These are phyloP conservation scores for Emmonsiellopsis sp. DNA, from an alignment of 2,329 filamentous ascomycete species.

Conservation along the genomic window DNA sequence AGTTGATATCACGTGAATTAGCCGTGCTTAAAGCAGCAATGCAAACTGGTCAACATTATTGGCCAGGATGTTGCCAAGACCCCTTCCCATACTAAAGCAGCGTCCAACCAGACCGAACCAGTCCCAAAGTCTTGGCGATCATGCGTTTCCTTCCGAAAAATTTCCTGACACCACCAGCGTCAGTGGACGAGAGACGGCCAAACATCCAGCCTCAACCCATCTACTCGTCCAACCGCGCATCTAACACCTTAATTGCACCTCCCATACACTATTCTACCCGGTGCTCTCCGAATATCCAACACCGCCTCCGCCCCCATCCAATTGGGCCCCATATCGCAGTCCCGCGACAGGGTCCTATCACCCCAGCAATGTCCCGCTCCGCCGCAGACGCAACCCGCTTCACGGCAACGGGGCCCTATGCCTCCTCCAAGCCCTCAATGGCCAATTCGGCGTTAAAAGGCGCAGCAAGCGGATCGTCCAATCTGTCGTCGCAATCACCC, in stretches of 20 bases:
- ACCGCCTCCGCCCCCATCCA: not conserved
- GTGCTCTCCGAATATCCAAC: not conserved
- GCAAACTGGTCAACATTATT: no score
- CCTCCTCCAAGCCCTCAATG: slow-evolving; percentile 31
- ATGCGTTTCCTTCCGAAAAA: not conserved
- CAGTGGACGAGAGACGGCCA: not conserved
- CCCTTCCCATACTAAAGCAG: no score
- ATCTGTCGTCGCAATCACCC: slow-evolving; percentile 8
- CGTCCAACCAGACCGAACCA: not conserved
- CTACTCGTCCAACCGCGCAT: not conserved
- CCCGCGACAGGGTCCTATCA: not conserved
- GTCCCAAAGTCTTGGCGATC: not conserved
- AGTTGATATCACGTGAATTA: no score
- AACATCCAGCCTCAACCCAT: not conserved
- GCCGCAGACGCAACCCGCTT: slow-evolving; percentile 43
- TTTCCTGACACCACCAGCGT: not conserved
- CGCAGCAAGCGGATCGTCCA: slow-evolving; percentile 11
- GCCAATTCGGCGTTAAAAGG: slow-evolving; percentile 14
- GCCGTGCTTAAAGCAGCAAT: no score
- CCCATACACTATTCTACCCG: no score
- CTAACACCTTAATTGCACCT: no score
- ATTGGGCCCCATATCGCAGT: not conserved
- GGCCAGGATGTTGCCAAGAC: no score
- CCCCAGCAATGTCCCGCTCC: slow-evolving; percentile 35
- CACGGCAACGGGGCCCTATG: slow-evolving; percentile 42